Evolutionary conservation across 345 rosid genomes (phyloP).

Genomic region (Camelina laxa): DNA sequence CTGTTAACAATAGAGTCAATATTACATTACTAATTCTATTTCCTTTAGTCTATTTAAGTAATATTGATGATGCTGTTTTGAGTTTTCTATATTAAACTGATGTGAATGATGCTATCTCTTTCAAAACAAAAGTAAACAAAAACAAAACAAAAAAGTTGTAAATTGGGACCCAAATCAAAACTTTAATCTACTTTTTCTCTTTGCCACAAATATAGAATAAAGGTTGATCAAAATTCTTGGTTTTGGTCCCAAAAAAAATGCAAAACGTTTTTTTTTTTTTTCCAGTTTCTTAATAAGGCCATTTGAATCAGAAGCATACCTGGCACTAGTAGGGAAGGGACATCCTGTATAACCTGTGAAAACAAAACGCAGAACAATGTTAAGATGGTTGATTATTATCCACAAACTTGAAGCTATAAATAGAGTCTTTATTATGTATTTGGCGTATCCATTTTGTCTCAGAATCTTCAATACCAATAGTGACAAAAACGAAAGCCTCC

Average conservation of each 20-base stretch:
- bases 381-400: not conserved
- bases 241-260: constrained; percentile 33
- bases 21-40: not conserved
- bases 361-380: constrained; percentile 21
- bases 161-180: constrained; percentile 45
- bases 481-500: constrained; percentile 14
- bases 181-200: constrained; percentile 33
- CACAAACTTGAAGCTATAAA: constrained; percentile 10
- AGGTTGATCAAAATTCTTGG: constrained; percentile 19
- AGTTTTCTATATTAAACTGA: constrained; percentile 24
- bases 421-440: constrained; percentile 11
- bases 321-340: constrained; percentile 45
- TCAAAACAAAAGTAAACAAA: constrained; percentile 33
- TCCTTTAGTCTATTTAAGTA: constrained; percentile 7
- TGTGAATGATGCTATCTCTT: constrained; percentile 27
- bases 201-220: constrained; percentile 30
- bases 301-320: constrained; percentile 46
- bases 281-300: constrained; percentile 2
- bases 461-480: constrained; percentile 21
- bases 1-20: constrained; percentile 21
- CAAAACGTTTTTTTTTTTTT: constrained; percentile 35
- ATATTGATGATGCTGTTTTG: constrained; percentile 18
- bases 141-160: constrained; percentile 34
- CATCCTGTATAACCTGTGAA: constrained; percentile 49
- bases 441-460: constrained; percentile 28